phyloP scores from a whole-genome alignment of 805 yeast genomes.

The Ogataea wickerhamii region DNA sequence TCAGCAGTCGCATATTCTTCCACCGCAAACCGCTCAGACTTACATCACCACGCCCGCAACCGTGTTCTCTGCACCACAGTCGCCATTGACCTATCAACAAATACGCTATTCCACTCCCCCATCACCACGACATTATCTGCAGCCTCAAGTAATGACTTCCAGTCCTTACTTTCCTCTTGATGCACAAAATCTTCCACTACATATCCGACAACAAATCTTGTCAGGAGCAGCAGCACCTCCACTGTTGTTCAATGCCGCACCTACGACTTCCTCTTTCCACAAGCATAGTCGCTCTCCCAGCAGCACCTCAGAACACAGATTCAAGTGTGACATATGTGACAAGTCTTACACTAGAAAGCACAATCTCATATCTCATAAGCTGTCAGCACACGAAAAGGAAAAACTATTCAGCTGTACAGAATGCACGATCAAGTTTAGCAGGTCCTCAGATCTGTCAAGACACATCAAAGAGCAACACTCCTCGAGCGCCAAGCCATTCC shows the following conservation, averaged over 20 bases:
- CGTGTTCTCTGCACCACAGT: background rate
- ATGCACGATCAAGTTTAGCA: conserved; percentile 18
- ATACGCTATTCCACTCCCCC: conserved; percentile 5
- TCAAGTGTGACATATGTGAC: conserved; percentile 24
- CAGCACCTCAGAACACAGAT: conserved; percentile 4
- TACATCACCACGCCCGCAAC: no score
- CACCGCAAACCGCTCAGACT: background rate
- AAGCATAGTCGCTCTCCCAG: no score
- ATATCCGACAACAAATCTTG: background rate
- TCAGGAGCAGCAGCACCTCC: background rate
- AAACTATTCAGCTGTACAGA: conserved; percentile 23
- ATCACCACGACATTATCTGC: conserved; percentile 1
- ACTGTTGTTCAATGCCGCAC: background rate
- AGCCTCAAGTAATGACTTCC: background rate
- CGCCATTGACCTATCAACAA: background rate
- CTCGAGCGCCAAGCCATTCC: conserved; percentile 18
- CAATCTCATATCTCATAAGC: conserved; percentile 26
- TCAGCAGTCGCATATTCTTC: background rate
- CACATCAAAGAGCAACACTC: conserved; percentile 25
- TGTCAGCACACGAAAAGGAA: conserved; percentile 25
- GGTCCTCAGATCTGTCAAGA: conserved; percentile 23
- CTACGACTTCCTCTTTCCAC: background rate
- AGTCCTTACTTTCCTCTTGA: background rate
- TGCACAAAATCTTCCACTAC: conserved; percentile 1
- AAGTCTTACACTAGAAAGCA: conserved; percentile 29